Conservation (phyloP, 2,329 filamentous ascomycete genomes). For the Phaeomoniella chlamydospora region DNA sequence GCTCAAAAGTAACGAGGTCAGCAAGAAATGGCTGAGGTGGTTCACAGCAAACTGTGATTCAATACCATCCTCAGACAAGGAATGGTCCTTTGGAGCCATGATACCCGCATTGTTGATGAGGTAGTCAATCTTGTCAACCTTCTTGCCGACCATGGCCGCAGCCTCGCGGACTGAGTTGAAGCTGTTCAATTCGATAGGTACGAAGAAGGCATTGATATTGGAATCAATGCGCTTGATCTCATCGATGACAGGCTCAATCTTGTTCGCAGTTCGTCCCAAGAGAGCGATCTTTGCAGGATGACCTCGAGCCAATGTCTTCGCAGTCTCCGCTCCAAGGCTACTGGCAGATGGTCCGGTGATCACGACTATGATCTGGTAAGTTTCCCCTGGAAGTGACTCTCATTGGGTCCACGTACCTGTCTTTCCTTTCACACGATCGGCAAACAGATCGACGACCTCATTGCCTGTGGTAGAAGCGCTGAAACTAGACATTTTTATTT, state of each 20-base stretch:
- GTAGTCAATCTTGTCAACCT: conserved; percentile 14
- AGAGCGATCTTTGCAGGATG: conserved; percentile 15
- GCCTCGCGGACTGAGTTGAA: conserved; percentile 11
- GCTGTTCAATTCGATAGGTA: conserved; percentile 9
- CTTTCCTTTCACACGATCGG: conserved; percentile 14
- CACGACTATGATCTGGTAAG: conserved; percentile 9
- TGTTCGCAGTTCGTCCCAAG: conserved; percentile 12
- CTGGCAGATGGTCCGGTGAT: conserved; percentile 13
- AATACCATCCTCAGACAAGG: conserved; percentile 15
- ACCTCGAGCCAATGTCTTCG: conserved; percentile 13
- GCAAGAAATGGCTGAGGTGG: conserved; percentile 19
- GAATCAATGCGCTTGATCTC: conserved; percentile 8
- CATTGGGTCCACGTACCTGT: conserved; percentile 11
- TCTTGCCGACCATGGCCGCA: conserved; percentile 10
- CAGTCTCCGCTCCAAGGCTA: conserved; percentile 14
- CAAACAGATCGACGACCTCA: conserved; percentile 16
- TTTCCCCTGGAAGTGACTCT: neutral
- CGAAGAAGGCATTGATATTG: conserved; percentile 7
- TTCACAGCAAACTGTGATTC: conserved; percentile 20
- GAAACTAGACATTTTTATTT: conserved; percentile 14
- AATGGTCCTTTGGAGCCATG: conserved; percentile 13
- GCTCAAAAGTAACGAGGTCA: conserved; percentile 16
- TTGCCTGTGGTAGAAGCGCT: conserved; percentile 13
- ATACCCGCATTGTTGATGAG: conserved; percentile 20
- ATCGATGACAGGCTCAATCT: conserved; percentile 13